Conservation (phyloP, 1,284 basidiomycete species). For the Pterulicium gracile region DNA sequence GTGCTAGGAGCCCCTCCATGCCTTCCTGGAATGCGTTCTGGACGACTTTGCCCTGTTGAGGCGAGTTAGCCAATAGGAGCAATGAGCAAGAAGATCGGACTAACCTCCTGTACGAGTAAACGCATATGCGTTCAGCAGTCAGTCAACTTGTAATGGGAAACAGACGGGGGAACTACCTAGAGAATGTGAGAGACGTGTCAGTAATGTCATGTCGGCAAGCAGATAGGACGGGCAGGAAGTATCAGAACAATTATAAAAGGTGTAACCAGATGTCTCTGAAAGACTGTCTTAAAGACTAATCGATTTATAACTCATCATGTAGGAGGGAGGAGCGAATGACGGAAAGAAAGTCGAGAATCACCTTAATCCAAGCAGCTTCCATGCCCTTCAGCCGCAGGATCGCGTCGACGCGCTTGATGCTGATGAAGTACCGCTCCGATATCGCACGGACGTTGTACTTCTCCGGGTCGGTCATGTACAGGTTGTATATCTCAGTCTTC, state of each 20-base stretch:
- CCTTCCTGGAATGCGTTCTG: slow-evolving; percentile 61
- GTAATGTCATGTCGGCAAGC: slow-evolving; percentile 10
- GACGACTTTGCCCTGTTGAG: slow-evolving; percentile 36
- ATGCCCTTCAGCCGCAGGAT: slow-evolving; percentile 71
- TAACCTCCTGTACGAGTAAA: too few species aligned
- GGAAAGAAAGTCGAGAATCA: slow-evolving; percentile 27
- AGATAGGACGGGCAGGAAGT: slow-evolving; percentile 1
- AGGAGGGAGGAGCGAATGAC: slow-evolving; percentile 8
- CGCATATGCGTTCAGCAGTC: too few species aligned
- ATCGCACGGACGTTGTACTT: slow-evolving; percentile 49
- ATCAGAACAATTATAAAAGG: slow-evolving; percentile 12
- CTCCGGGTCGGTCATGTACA: slow-evolving; percentile 46
- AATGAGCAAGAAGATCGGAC: too few species aligned
- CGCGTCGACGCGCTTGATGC: slow-evolving; percentile 69
- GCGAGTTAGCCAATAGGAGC: too few species aligned
- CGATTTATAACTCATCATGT: slow-evolving; percentile 31
- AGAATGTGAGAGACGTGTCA: too few species aligned
- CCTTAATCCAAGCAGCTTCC: slow-evolving; percentile 60
- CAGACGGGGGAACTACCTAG: too few species aligned
- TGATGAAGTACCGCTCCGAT: slow-evolving; percentile 47
- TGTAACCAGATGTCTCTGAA: slow-evolving; percentile 19
- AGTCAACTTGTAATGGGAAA: too few species aligned
- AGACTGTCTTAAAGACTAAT: slow-evolving; percentile 42
- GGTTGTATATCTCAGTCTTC: slow-evolving; percentile 41
- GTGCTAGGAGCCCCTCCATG: slow-evolving; percentile 58